Evolutionary conservation across 805 yeast species (phyloP), one percentile per base, ranked within the genome.

Genomic region (Brettanomyces naardenensis): DNA sequence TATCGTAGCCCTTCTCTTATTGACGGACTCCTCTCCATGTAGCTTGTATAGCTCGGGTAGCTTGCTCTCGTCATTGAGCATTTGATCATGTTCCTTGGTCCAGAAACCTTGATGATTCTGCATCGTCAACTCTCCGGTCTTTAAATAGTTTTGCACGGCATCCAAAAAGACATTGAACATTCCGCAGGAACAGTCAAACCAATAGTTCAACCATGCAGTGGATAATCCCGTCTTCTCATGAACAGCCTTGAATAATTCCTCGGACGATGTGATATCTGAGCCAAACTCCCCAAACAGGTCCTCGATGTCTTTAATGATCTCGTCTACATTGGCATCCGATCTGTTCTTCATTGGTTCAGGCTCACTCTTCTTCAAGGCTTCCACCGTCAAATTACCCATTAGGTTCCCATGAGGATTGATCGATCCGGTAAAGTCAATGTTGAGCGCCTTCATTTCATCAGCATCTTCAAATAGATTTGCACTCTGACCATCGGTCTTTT

Each of bases 171-270:
- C 42, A 28, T 48, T 55, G 26, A 56, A 47, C 44, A 54, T 54
- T 33, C 62, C 61, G 43, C 59, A 56, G 6, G 59, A 55, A 36
- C 61, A 55, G 37, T 55, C 59, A 46, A 53, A 58, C 62, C 62
- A 58, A 34, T 54, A 54, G 29, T 49, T 51, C 19, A 54, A 43
- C 62, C 62, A 58, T 32, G 54, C 48, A 46, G 52, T 36, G 4
- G 57, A 53, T 19, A 58, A 39, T 1, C 59, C 59, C 10, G 56
- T 51, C 33, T 47, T 49, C 34, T 54, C 58, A 38, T 51, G 46
- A 37, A 56, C 41, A 11, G 46, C 51, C 33, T 53, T 51, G 41
- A 53, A 55, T 31, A 58, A 44, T 6, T 53, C 59, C 33, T 44
- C 48, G 1, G 59, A 47, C 6, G 59, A 49, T 6, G 47, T 45